Conservation (phyloP, 2,329 filamentous ascomycete genomes). For the Aspergillus alliaceus region DNA sequence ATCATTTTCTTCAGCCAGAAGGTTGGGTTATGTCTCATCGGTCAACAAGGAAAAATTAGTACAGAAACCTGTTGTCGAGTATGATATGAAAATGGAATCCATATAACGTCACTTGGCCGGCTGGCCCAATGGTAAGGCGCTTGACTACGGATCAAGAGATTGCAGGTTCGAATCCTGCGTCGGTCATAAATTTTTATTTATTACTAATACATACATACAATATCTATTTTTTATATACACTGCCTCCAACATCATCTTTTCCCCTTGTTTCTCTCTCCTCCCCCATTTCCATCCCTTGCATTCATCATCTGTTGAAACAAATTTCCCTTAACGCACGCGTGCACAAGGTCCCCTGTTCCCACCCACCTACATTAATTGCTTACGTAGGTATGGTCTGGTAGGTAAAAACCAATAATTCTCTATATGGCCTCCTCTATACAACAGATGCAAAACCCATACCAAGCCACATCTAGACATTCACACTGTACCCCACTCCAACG, state of each 20-base stretch:
- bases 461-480: slow-evolving; percentile 34
- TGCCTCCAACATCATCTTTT: neutral
- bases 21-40: no score
- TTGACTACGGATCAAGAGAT: slow-evolving; percentile 56
- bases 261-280: neutral
- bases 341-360: neutral
- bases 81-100: no score
- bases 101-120: neutral
- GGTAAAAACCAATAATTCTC: neutral
- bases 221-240: neutral
- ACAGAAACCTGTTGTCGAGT: no score
- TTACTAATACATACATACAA: neutral
- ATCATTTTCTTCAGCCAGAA: no score
- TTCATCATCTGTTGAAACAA: no score
- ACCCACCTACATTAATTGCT: neutral
- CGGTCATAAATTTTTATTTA: slow-evolving; percentile 28
- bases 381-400: neutral
- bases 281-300: no score
- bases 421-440: slow-evolving; percentile 7
- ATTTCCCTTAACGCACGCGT: no score
- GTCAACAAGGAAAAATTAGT: no score
- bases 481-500: slow-evolving; percentile 41
- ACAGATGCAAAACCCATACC: neutral
- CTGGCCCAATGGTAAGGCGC: slow-evolving; percentile 44
- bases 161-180: slow-evolving; percentile 49